Evolutionary conservation across 208 protist species (phyloP), one percentile per base, ranked within the genome.

Genomic region (Trypanosoma avium): DNA sequence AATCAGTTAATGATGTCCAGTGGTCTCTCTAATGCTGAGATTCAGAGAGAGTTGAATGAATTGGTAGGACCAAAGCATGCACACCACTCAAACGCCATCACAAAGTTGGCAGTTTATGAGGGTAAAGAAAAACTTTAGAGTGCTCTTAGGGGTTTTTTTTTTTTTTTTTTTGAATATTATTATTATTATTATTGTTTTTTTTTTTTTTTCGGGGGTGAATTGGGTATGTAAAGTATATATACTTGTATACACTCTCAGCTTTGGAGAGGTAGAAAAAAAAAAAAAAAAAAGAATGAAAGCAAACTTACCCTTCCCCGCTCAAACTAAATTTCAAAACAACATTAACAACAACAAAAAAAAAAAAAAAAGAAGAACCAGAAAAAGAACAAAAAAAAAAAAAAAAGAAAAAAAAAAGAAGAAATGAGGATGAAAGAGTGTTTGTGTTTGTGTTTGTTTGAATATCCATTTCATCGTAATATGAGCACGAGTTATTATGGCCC

Each of bases 11-110:
- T 84, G 71, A 75, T 92, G 61, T 57, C 27, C 7, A 70, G 61
- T 47, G 84, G 74, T 9, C 61, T 84, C 53, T 79, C 73, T 17
- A 91, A 84, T 67, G 60, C 68, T 10, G 86, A 93, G 68, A 76
- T 93, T 30, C 84, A 92, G 68, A 61, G 63, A 15, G 81, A 93
- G 65, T 75, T 95, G 36, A 77, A 69, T 56, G 67, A 75, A 48
- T 74, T 95, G 22, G 47, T 95, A 4, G 86, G 86, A 2, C 57
- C 73, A 10, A 61, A 83, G 42, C 78, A 77, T 52, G 71, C 82
- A n/a, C 81, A 93, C 49, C 61, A 92, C 64, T 76, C 82, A 10
- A 93, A 95, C 72, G 84, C 90, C 54, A 91, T 95, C 66, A 90
- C 86, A 21, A 87, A 89, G 63, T 61, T 93, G 29, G 81, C 81